phyloP scores from a whole-genome alignment of 2,329 filamentous ascomycete genomes.

The Herpomyces periplanetae region DNA sequence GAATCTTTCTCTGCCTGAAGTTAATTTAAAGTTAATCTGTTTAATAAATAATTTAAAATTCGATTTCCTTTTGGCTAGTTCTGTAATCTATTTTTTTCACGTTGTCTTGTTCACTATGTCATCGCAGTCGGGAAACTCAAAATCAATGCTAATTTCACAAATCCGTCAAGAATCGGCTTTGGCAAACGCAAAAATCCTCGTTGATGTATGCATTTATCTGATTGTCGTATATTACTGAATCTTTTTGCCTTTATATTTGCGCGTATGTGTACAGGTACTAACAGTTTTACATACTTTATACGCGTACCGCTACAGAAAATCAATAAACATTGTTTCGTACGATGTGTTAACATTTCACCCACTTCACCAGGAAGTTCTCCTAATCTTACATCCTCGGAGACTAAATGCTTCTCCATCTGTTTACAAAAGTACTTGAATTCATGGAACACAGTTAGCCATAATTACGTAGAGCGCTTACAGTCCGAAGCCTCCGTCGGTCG shows the following conservation, averaged over 20 bases:
- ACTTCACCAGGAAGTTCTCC: too few relatives aligned
- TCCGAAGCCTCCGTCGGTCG: too few relatives aligned
- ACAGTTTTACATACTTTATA: not conserved
- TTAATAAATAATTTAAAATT: slow-evolving; percentile 2
- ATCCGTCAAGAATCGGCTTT: slow-evolving; percentile 22
- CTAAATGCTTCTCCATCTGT: slow-evolving; percentile 28
- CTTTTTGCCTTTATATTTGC: slow-evolving; percentile 1
- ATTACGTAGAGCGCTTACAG: slow-evolving; percentile 23
- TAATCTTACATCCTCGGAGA: slow-evolving; percentile 24
- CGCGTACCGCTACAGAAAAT: slow-evolving; percentile 17
- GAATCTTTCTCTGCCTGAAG: slow-evolving; percentile 15
- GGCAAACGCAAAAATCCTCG: slow-evolving; percentile 24
- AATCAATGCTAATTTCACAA: slow-evolving; percentile 20
- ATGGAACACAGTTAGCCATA: slow-evolving; percentile 31
- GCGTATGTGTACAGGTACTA: not conserved
- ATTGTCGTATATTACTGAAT: slow-evolving; percentile 1
- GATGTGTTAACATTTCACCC: slow-evolving; percentile 30
- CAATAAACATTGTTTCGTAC: slow-evolving; percentile 41
- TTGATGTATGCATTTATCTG: slow-evolving; percentile 15
- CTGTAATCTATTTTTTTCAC: slow-evolving; percentile 4
- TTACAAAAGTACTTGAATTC: slow-evolving; percentile 53
- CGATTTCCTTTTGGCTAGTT: slow-evolving; percentile 2
- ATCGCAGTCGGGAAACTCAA: slow-evolving; percentile 7
- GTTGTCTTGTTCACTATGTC: slow-evolving; percentile 9
- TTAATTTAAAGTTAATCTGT: slow-evolving; percentile 1